Conservation (phyloP, 2,329 filamentous ascomycete genomes). For the Fusarium floridanum region DNA sequence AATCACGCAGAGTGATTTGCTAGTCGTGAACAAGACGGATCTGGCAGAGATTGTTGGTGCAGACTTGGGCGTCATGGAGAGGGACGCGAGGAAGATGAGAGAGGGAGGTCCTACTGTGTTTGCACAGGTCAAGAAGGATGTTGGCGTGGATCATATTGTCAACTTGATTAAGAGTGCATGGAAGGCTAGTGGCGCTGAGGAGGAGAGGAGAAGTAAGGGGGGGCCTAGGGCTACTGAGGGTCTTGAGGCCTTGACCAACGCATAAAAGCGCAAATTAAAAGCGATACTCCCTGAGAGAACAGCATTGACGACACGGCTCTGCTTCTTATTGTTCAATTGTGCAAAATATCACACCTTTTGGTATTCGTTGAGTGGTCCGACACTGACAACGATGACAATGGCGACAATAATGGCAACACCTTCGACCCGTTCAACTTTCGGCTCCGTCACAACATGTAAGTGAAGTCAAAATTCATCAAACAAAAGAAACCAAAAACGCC, state of each 20-base stretch:
- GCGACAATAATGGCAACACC: conserved; percentile 86
- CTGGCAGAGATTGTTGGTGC: conserved; percentile 91
- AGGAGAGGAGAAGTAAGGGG: conserved; percentile 65
- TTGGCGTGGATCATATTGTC: conserved; percentile 87
- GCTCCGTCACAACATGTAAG: neutral
- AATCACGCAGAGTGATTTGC: conserved; percentile 93
- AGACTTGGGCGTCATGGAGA: conserved; percentile 92
- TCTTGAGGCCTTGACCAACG: conserved; percentile 58
- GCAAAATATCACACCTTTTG: conserved; percentile 86
- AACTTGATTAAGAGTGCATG: conserved; percentile 91
- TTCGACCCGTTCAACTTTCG: conserved; percentile 55
- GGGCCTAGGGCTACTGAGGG: conserved; percentile 71
- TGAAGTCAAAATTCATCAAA: conserved; percentile 8
- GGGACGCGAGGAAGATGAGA: conserved; percentile 92
- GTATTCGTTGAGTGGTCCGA: conserved; percentile 83
- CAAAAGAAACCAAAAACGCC: conserved; percentile 40
- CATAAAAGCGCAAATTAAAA: conserved; percentile 66
- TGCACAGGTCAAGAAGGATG: conserved; percentile 94
- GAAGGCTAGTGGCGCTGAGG: conserved; percentile 87
- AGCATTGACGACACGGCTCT: conserved; percentile 73
- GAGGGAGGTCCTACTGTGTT: conserved; percentile 97
- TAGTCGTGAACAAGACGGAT: conserved; percentile 98
- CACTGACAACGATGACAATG: conserved; percentile 74
- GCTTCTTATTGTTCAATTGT: neutral
- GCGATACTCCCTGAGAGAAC: conserved; percentile 78